Percentiles rank a stretch among this genome's conserved stretches.
These are phyloP conservation scores for Monilinia polystroma DNA, from an alignment of 2,329 filamentous ascomycete genomes.

Conservation along the genomic window DNA sequence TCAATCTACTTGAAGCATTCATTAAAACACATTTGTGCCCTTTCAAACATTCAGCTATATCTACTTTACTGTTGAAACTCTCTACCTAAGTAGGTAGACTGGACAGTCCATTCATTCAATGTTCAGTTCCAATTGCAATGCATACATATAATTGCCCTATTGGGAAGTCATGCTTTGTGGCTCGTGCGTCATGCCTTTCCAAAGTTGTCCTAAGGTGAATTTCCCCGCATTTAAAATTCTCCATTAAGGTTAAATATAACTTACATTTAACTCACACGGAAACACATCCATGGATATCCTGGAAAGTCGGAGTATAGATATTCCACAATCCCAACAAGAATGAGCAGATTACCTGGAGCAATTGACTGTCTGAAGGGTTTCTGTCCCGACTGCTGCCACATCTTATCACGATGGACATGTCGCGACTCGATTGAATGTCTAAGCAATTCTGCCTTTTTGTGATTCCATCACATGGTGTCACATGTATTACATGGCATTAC, in stretches of 20 bases:
- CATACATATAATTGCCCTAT: too few relatives aligned
- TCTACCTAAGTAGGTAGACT: too few relatives aligned
- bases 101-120: too few relatives aligned
- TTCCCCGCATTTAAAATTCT: constrained; percentile 5
- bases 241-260: constrained; percentile 1
- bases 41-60: too few relatives aligned
- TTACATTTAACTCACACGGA: neutral
- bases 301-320: neutral
- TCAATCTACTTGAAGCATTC: too few relatives aligned
- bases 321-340: neutral
- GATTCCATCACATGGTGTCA: neutral
- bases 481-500: neutral
- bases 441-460: neutral
- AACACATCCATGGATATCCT: neutral
- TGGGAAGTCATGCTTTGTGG: neutral
- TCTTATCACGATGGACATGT: neutral
- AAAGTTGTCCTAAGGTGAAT: neutral
- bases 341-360: neutral
- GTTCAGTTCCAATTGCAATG: too few relatives aligned
- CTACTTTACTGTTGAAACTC: too few relatives aligned
- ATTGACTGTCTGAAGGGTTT: neutral
- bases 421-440: neutral
- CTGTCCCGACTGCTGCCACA: neutral
- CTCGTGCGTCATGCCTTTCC: neutral
- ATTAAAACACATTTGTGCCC: too few relatives aligned